Percentiles rank a stretch among this genome's conserved stretches.
Conservation (phyloP, 2,329 filamentous ascomycete species). For the Tolypocladium ophioglossoides region DNA sequence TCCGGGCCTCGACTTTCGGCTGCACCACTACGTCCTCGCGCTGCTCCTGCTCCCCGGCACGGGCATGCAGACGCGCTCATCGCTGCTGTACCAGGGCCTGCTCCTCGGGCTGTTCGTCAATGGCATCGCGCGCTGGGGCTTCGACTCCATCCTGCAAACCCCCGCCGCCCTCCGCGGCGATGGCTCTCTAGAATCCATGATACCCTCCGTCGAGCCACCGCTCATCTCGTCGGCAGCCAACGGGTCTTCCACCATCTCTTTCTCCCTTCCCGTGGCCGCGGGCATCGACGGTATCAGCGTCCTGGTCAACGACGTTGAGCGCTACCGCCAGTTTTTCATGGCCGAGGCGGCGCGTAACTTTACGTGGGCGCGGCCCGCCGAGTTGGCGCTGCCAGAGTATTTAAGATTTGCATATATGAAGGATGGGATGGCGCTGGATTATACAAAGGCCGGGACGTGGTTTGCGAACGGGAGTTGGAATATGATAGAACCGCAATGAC, state of each 20-base stretch:
- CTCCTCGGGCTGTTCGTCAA: constrained; percentile 89
- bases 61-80: constrained; percentile 74
- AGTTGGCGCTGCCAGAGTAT: constrained; percentile 49
- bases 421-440: constrained; percentile 55
- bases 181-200: constrained; percentile 48
- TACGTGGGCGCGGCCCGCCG: constrained; percentile 45
- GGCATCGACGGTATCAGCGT: constrained; percentile 63
- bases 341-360: constrained; percentile 39
- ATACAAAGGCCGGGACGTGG: constrained; percentile 68
- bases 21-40: constrained; percentile 91
- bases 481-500: neutral
- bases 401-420: constrained; percentile 69
- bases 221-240: constrained; percentile 30
- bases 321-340: constrained; percentile 61
- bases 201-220: constrained; percentile 43
- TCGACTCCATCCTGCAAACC: constrained; percentile 80
- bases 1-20: constrained; percentile 70
- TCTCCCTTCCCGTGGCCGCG: constrained; percentile 36
- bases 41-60: constrained; percentile 83
- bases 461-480: constrained; percentile 51
- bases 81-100: constrained; percentile 79
- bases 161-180: constrained; percentile 60
- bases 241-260: constrained; percentile 54
- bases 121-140: constrained; percentile 88
- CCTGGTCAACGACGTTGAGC: constrained; percentile 80